Percentiles rank a stretch among this genome's conserved stretches.
phyloP scores from a whole-genome alignment of 129 eudicot genomes.

The Lactuca saligna region DNA sequence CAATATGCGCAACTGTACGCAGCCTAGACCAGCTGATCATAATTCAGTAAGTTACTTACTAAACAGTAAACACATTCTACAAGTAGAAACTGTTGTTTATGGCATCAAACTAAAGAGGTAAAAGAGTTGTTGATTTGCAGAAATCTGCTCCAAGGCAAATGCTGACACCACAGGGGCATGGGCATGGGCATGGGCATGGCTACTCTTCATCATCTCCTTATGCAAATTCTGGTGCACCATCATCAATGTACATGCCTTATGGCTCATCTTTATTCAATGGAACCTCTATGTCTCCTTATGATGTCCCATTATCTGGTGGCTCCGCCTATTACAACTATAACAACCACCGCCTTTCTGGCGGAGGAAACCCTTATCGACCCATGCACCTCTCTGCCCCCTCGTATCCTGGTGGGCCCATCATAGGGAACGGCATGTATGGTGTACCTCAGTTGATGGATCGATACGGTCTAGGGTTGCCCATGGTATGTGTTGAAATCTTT shows the following conservation, averaged over 20 bases:
- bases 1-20: slow-evolving; percentile 95
- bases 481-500: slow-evolving; percentile 43
- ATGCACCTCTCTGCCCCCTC: slow-evolving; percentile 73
- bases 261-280: slow-evolving; percentile 69
- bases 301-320: slow-evolving; percentile 78
- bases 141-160: slow-evolving; percentile 76
- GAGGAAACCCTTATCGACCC: slow-evolving; percentile 81
- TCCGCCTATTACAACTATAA: slow-evolving; percentile 70
- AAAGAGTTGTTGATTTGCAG: slow-evolving; percentile 38
- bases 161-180: slow-evolving; percentile 54
- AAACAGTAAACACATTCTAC: not conserved
- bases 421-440: slow-evolving; percentile 79
- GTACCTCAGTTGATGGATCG: slow-evolving; percentile 87
- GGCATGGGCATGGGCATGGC: not conserved
- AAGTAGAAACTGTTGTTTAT: not conserved
- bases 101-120: not conserved
- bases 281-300: slow-evolving; percentile 76
- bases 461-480: slow-evolving; percentile 74
- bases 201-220: slow-evolving; percentile 69
- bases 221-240: slow-evolving; percentile 65
- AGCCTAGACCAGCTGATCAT: slow-evolving; percentile 96
- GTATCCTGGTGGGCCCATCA: slow-evolving; percentile 74
- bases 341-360: slow-evolving; percentile 69
- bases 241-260: slow-evolving; percentile 86
- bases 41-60: slow-evolving; percentile 56